Evolutionary conservation across 805 yeast species (phyloP).

Genomic region (Wickerhamiella galacta): DNA sequence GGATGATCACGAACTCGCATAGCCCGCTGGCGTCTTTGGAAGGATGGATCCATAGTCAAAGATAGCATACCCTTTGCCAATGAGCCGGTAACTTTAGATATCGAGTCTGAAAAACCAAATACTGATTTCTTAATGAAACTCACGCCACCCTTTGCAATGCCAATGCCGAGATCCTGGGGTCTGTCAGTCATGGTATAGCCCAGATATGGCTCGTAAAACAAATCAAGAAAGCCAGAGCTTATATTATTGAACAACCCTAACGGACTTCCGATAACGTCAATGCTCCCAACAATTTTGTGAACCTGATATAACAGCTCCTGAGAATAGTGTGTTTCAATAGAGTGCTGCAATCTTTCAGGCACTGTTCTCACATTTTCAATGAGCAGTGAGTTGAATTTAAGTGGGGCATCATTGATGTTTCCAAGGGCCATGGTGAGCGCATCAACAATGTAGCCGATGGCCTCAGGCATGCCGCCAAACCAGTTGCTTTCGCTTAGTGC

Average conservation of each 20-base stretch:
- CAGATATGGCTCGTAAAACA: slow-evolving; percentile 92
- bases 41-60: slow-evolving; percentile 72
- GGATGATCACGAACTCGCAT: slow-evolving; percentile 65
- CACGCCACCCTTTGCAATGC: slow-evolving; percentile 88
- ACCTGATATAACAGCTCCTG: slow-evolving; percentile 85
- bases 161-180: slow-evolving; percentile 91
- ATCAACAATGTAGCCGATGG: slow-evolving; percentile 43
- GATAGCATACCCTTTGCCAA: slow-evolving; percentile 86
- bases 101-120: slow-evolving; percentile 85
- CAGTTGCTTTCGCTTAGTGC: slow-evolving; percentile 44
- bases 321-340: slow-evolving; percentile 69
- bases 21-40: slow-evolving; percentile 65
- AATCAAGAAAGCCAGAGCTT: slow-evolving; percentile 89
- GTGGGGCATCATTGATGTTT: slow-evolving; percentile 92
- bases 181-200: slow-evolving; percentile 88
- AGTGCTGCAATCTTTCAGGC: slow-evolving; percentile 48
- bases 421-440: slow-evolving; percentile 93
- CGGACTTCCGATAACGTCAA: slow-evolving; percentile 92
- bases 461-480: slow-evolving; percentile 20
- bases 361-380: slow-evolving; percentile 86
- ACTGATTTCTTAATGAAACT: slow-evolving; percentile 89
- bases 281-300: slow-evolving; percentile 87
- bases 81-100: slow-evolving; percentile 85
- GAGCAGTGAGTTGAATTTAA: slow-evolving; percentile 68
- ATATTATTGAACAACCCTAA: slow-evolving; percentile 89